Percentiles rank a stretch among this genome's conserved stretches.
phyloP scores from a whole-genome alignment of 352 stramenopile species.

The Hyaloperonospora brassicae region DNA sequence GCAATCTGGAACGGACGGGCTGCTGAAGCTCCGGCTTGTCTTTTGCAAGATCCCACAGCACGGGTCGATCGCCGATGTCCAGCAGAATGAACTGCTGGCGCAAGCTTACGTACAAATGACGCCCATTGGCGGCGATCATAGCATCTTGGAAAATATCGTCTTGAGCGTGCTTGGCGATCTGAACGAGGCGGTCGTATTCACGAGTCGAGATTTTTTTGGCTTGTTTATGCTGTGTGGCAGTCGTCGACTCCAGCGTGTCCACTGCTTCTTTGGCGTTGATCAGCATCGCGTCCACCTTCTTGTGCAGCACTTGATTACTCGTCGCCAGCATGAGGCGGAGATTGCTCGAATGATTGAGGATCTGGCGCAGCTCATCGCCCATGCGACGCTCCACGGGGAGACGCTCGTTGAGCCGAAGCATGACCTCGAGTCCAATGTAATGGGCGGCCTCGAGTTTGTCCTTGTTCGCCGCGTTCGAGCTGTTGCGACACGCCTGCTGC shows the following conservation, averaged over 20 bases:
- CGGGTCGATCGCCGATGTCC: constrained; percentile 19
- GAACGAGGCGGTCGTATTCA: constrained; percentile 34
- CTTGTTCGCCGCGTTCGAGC: constrained; percentile 30
- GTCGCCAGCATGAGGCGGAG: constrained; percentile 32
- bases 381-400: constrained; percentile 31
- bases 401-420: constrained; percentile 36
- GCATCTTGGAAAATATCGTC: constrained; percentile 32
- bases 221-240: neutral
- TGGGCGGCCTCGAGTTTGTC: constrained; percentile 33
- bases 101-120: constrained; percentile 33
- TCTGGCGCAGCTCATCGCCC: constrained; percentile 34
- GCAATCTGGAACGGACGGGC: constrained; percentile 6
- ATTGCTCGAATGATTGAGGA: constrained; percentile 38
- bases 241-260: neutral
- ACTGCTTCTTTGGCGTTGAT: constrained; percentile 14
- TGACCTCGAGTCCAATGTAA: constrained; percentile 42
- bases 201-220: constrained; percentile 16
- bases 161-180: constrained; percentile 39
- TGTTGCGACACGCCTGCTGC: constrained; percentile 34
- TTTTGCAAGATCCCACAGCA: constrained; percentile 28
- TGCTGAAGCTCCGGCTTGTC: constrained; percentile 23
- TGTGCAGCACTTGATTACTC: constrained; percentile 38
- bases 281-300: constrained; percentile 36
- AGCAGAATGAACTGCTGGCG: constrained; percentile 26
- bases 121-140: constrained; percentile 30